phyloP scores from a whole-genome alignment of 176 grass and related monocot species.

The Alopecurus myosuroides region DNA sequence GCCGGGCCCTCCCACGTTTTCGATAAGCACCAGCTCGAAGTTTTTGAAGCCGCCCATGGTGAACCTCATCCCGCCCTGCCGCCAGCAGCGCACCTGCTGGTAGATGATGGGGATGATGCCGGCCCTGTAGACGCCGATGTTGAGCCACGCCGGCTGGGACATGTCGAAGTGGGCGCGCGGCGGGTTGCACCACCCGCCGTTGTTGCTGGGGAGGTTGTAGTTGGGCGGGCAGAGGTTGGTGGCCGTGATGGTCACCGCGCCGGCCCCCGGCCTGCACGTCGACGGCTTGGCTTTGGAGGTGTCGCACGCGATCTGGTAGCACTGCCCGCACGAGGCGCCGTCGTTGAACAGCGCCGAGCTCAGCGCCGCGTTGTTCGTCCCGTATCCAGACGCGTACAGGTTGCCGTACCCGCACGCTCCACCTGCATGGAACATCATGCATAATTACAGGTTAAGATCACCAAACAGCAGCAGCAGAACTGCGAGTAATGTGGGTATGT shows the following conservation, averaged over 20 bases:
- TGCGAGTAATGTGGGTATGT: not conserved
- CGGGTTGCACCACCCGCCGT: conserved; percentile 92
- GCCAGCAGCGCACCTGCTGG: conserved; percentile 38
- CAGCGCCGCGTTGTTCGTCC: conserved; percentile 60
- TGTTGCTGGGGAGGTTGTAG: conserved; percentile 35
- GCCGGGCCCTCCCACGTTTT: conserved; percentile 50
- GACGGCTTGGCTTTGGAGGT: not conserved
- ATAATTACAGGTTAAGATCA: no score
- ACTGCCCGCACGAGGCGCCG: no score
- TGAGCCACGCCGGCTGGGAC: no score
- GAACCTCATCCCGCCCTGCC: conserved; percentile 30
- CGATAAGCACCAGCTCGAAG: conserved; percentile 40
- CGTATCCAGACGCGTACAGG: conserved; percentile 64
- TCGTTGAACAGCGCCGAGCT: conserved; percentile 61
- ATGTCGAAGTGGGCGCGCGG: conserved; percentile 24
- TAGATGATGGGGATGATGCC: no score
- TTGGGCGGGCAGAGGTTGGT: conserved; percentile 41
- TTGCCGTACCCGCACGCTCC: conserved; percentile 54
- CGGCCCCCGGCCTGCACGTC: conserved; percentile 3
- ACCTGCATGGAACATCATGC: not conserved
- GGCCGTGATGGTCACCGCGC: conserved; percentile 33
- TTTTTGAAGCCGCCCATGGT: conserved; percentile 33
- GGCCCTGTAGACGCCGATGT: no score
- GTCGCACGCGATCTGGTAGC: conserved; percentile 65
- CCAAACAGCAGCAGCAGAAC: no score